phyloP scores from a whole-genome alignment of 73 alveolate species.

The Paramecium tetraurelia region DNA sequence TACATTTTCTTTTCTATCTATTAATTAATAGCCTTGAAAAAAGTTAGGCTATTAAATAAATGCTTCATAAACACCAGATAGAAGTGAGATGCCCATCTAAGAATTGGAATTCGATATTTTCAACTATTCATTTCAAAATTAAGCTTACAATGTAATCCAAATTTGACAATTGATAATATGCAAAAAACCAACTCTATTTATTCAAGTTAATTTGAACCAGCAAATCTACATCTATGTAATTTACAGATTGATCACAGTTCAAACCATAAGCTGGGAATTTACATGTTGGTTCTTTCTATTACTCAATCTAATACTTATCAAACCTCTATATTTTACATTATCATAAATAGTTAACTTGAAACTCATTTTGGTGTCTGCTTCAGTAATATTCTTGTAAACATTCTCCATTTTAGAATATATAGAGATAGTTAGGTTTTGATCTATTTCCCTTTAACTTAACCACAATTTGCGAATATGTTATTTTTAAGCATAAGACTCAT shows the following conservation, averaged over 20 bases:
- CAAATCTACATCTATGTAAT: background rate
- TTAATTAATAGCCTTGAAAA: background rate
- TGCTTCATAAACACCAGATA: background rate
- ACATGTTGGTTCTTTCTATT: background rate
- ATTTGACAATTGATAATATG: background rate
- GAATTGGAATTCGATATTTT: background rate
- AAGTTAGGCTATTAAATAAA: background rate
- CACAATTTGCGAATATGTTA: background rate
- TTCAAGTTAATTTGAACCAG: background rate
- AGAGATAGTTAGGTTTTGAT: background rate
- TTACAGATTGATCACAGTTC: background rate
- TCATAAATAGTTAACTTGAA: background rate
- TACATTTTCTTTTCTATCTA: background rate
- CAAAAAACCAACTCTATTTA: background rate
- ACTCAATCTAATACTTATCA: background rate
- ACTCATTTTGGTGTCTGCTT: background rate
- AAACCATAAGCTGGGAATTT: background rate
- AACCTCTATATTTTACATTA: background rate
- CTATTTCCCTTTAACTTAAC: background rate
- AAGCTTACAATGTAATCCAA: background rate
- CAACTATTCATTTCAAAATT: background rate
- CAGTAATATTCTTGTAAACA: background rate
- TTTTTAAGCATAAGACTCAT: background rate
- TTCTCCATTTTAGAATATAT: background rate
- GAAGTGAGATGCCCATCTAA: background rate